These are phyloP conservation scores for Cryphonectria parasitica DNA, from an alignment of 2,329 filamentous ascomycete genomes.

Conservation along the genomic window DNA sequence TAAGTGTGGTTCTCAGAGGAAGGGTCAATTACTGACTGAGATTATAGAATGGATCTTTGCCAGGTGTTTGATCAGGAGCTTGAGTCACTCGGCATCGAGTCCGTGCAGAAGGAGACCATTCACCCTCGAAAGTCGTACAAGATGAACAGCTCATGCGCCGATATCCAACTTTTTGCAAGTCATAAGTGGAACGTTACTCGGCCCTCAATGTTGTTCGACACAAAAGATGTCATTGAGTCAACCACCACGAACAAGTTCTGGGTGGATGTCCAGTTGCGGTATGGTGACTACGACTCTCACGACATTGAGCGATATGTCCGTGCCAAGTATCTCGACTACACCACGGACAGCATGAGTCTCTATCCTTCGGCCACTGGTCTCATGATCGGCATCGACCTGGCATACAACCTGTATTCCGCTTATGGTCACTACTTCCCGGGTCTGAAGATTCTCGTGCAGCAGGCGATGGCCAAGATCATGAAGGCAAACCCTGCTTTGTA, in stretches of 20 bases:
- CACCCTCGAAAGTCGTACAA: slow-evolving; percentile 99
- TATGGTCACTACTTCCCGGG: slow-evolving; percentile 99
- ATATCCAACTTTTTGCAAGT: slow-evolving; percentile 46
- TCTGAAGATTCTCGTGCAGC: slow-evolving; percentile 91
- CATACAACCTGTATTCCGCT: slow-evolving; percentile 97
- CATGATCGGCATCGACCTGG: slow-evolving; percentile 97
- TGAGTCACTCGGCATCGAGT: slow-evolving; percentile 93
- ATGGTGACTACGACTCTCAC: slow-evolving; percentile 98
- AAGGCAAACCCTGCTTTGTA: slow-evolving; percentile 98
- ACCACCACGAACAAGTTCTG: slow-evolving; percentile 99
- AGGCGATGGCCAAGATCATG: slow-evolving; percentile 99
- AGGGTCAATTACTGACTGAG: neutral
- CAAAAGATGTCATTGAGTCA: slow-evolving; percentile 90
- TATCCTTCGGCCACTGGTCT: slow-evolving; percentile 95
- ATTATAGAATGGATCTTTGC: slow-evolving; percentile 84
- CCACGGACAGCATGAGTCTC: slow-evolving; percentile 97
- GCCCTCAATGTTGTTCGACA: slow-evolving; percentile 92
- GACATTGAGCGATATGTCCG: slow-evolving; percentile 91
- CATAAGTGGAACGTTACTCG: slow-evolving; percentile 99
- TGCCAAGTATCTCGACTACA: slow-evolving; percentile 98
- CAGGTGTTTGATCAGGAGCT: slow-evolving; percentile 98
- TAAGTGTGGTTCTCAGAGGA: neutral
- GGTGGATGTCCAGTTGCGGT: slow-evolving; percentile 94
- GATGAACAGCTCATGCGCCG: slow-evolving; percentile 98
- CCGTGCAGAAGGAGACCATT: slow-evolving; percentile 98